Evolutionary conservation across 108 stramenopile genomes (phyloP).

Genomic region (Fragilaria crotonensis): DNA sequence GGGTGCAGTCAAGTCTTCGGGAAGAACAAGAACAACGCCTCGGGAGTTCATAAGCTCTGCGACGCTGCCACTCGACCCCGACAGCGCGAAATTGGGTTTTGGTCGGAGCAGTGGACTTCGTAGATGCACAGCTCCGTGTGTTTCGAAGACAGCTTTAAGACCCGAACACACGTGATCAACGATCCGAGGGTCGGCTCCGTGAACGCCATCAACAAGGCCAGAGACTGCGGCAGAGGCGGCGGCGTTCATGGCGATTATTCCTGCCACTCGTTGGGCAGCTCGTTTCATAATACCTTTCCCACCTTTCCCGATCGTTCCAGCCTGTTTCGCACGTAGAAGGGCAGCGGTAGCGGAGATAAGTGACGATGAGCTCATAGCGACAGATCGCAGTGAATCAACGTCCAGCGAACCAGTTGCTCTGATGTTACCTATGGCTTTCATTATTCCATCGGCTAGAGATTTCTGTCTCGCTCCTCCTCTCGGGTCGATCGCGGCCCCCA

Average conservation of each 20-base stretch:
- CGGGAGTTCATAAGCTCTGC: constrained; percentile 56
- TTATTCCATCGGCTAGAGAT: constrained; percentile 17
- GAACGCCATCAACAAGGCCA: constrained; percentile 42
- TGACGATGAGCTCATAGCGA: constrained; percentile 64
- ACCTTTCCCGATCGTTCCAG: constrained; percentile 51
- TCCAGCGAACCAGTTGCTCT: constrained; percentile 19
- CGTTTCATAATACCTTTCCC: constrained; percentile 58
- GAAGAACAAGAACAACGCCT: constrained; percentile 43
- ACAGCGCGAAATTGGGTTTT: constrained; percentile 14
- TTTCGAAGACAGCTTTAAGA: constrained; percentile 41
- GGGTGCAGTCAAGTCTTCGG: constrained; percentile 60
- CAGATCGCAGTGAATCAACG: constrained; percentile 13
- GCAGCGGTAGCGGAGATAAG: constrained; percentile 57
- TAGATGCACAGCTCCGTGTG: constrained; percentile 67
- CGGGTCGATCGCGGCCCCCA: constrained; percentile 2
- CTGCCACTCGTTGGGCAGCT: constrained; percentile 48
- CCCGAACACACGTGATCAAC: constrained; percentile 39
- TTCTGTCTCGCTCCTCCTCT: constrained; percentile 1
- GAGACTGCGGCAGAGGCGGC: constrained; percentile 56
- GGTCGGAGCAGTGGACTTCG: constrained; percentile 56
- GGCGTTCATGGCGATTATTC: constrained; percentile 55
- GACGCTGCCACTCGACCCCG: constrained; percentile 26
- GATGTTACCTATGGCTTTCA: constrained; percentile 26
- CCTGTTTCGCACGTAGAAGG: constrained; percentile 46
- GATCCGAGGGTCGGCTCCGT: constrained; percentile 64